Evolutionary conservation across 2,329 filamentous ascomycete genomes (phyloP).

Genomic region (Colletotrichum spinosum): DNA sequence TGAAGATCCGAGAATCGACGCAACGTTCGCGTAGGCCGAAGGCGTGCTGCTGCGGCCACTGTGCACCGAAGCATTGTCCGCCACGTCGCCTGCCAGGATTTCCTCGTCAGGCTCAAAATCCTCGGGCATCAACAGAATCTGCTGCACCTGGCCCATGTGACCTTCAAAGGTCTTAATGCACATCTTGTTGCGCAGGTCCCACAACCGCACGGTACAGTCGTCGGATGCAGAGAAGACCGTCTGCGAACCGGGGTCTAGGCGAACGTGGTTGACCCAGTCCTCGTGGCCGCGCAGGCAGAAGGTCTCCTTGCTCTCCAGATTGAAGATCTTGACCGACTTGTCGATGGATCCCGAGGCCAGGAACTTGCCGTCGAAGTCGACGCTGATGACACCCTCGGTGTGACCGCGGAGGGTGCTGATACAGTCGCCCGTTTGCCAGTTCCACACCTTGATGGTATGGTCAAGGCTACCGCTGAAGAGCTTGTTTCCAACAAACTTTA

Average conservation of each 20-base stretch:
- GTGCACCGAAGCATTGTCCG: slow-evolving; percentile 65
- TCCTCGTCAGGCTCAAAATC: slow-evolving; percentile 91
- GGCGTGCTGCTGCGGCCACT: slow-evolving; percentile 61
- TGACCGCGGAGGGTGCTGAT: slow-evolving; percentile 86
- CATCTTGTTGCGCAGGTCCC: slow-evolving; percentile 87
- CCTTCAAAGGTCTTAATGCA: slow-evolving; percentile 83
- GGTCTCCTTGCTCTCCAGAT: slow-evolving; percentile 85
- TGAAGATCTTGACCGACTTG: slow-evolving; percentile 90
- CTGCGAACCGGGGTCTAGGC: slow-evolving; percentile 82
- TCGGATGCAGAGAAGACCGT: slow-evolving; percentile 95
- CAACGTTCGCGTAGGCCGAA: slow-evolving; percentile 38
- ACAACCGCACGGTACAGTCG: slow-evolving; percentile 89
- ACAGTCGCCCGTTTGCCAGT: slow-evolving; percentile 92
- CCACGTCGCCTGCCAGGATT: slow-evolving; percentile 56
- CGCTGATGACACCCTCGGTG: slow-evolving; percentile 82
- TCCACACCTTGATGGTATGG: slow-evolving; percentile 91
- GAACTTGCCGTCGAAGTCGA: slow-evolving; percentile 88
- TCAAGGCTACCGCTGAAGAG: slow-evolving; percentile 93
- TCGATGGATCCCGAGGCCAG: slow-evolving; percentile 92
- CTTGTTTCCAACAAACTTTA: slow-evolving; percentile 94
- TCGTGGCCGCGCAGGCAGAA: slow-evolving; percentile 85
- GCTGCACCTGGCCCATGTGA: slow-evolving; percentile 95
- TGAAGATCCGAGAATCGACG: slow-evolving; percentile 39
- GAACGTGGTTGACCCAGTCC: slow-evolving; percentile 98
- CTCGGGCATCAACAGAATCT: slow-evolving; percentile 83